phyloP scores from a whole-genome alignment of 768 basidiomycete species.

The Mycena leptocephala region DNA sequence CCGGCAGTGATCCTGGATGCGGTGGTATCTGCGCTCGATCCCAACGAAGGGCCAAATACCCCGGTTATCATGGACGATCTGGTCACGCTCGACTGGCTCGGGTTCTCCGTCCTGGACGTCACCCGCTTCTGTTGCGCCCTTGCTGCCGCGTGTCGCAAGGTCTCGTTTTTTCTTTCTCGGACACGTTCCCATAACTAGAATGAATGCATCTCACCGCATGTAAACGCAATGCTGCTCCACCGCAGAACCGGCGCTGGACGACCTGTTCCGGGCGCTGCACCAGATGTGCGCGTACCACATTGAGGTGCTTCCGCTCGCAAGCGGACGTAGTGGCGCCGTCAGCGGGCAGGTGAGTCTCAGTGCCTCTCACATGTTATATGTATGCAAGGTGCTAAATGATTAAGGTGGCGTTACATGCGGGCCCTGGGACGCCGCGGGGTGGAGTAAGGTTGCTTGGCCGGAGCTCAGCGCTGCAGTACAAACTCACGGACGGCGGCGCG shows the following conservation, averaged over 20 bases:
- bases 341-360: constrained; percentile 78
- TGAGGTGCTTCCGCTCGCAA: constrained; percentile 80
- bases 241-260: constrained; percentile 65
- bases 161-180: background rate
- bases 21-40: constrained; percentile 46
- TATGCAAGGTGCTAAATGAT: background rate
- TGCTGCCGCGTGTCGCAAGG: constrained; percentile 70
- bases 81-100: constrained; percentile 81
- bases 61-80: constrained; percentile 84
- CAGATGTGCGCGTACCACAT: constrained; percentile 80
- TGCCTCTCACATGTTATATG: background rate
- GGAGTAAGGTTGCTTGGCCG: constrained; percentile 64
- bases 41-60: constrained; percentile 25
- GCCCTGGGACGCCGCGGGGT: constrained; percentile 56
- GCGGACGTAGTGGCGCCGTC: constrained; percentile 84
- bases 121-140: constrained; percentile 75
- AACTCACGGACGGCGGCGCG: constrained; percentile 75
- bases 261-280: constrained; percentile 71
- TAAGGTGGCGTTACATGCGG: constrained; percentile 75
- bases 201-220: constrained; percentile 50
- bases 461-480: constrained; percentile 77
- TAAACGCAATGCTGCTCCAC: constrained; percentile 64
- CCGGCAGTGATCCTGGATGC: constrained; percentile 58
- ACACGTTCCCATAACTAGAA: background rate
- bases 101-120: constrained; percentile 67